Evolutionary conservation across 2,329 filamentous ascomycete species (phyloP), one percentile per base, ranked within the genome.

Genomic region (Penicillium sp.): DNA sequence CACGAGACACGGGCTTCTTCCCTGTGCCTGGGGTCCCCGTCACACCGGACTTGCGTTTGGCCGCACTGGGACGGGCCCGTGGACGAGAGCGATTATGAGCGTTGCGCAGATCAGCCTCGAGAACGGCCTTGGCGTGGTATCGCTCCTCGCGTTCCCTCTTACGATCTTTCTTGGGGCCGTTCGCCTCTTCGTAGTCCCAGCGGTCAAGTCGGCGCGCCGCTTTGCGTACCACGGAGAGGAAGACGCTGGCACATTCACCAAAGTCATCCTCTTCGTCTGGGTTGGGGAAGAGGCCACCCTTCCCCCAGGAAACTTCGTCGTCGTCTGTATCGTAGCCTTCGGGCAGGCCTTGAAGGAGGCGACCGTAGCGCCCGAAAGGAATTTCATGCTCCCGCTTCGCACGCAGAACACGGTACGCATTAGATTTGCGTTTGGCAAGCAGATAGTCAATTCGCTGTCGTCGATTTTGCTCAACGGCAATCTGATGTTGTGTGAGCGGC

Each of bases 401-500:
- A 32, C 72, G 72, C 8, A 77, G 61, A 45, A 69, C 56, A 27
- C 71, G 69, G 42, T 75, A 73, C 13, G 70, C 69, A 16, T 74
- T 71, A 36, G 58, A 63, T 54, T 72, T 74, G 36, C 76, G 74
- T 55, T 76, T 74, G 22, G 73, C 71, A 11, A 80, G 66, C 8
- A 78, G 66, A 60, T 79, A 78, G 22, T 79, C 76, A 52, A 80
- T 75, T 7, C 77, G 75, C 55, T 78, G 74, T 49, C 75, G 75
- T 31, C 77, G 72, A 53, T 80, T 78, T 48, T 78, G 74, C 55
- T 79, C 77, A 5, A 80, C 73, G 21, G 78, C 78, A 48, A 79
- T 68, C 52, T 80, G 78, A 51, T 80, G 78, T 48, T 79, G 77
- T 2, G 78, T 80, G 39, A 79, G 69, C 9, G 78, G 77, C 16